Evolutionary conservation across 768 basidiomycete species (phyloP), one percentile per base, ranked within the genome.

Genomic region (Lactifluus pinguis): DNA sequence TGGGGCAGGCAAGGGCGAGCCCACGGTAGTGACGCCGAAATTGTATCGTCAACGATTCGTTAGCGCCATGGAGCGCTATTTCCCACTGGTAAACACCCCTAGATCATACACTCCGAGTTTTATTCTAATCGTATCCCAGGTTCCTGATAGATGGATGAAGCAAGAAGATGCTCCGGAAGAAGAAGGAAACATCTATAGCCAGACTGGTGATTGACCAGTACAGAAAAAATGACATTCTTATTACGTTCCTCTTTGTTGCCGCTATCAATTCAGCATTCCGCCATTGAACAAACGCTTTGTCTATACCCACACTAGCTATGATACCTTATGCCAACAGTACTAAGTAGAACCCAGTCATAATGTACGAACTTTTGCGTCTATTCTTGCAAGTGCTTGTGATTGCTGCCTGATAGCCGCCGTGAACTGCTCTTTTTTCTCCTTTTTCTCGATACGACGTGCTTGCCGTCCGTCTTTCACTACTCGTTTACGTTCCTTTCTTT

Each of bases 1-100:
- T 49, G 88, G 83, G 21, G 80, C 82, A 48, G 85, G 84, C 47
- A 86, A 81, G 68, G 93, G 92, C 10, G 95, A 95, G 65, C 95
- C 97, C 0, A 98, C 95, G 0, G 95, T 99, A 67, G 90, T 98
- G 29, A 95, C 94, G 3, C 95, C 95, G 2, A 93, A 86, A 70
- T 92, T 95, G 72, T 98, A 98, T 76, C 80, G 90, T 67, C 87
- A 91, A 58, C 81, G 91, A 36, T 93, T 93, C 72, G 76, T 88
- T 61, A 84, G 83, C 64, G 90, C 91, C 0, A 92, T 92, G 91
- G 91, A 93, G 68, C 80, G 90, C 42, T 93, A 93, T 71, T 91
- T 93, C 69, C 88, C 90, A 49, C 66, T 93, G 74, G 92, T 92
- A 65, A 65, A 71, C 82, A 75, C 14, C 19, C 14, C 47, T 50